Evolutionary conservation across 441 rosid species (phyloP), one percentile per base, ranked within the genome.

Genomic region (Jatropha multifida): DNA sequence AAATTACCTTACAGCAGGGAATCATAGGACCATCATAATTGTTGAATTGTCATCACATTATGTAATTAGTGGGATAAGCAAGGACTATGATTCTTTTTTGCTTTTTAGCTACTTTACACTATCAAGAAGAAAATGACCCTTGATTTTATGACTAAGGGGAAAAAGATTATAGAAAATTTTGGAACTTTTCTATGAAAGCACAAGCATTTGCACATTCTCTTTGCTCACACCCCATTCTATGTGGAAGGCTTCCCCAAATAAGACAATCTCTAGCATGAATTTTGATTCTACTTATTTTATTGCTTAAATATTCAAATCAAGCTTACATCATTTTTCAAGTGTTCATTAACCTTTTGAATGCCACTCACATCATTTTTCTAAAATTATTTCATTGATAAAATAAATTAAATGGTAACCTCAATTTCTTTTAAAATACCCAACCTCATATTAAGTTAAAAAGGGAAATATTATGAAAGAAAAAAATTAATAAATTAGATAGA

Each of bases 81-180:
- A 15, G 76, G 42, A 54, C 32, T 41, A 23, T 40, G 62, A n/a
- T n/a, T 69, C 9, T 12, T 52, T 49, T 60, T 68, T 64, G 1
- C 41, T 68, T 65, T 67, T 75, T 23, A 58, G 27, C 70, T 12
- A 20, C 56, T 75, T 68, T 74, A 54, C 18, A 62, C 68, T 60
- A 51, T 71, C 75, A 62, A 68, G 68, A 48, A 55, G 82, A 79
- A 77, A 81, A 65, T 68, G 80, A 84, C 82, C 77, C 73, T 64
- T 72, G 68, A 76, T 68, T 75, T 76, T 49, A 62, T 64, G 73
- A 64, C 55, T 12, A 12, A 17, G 77, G 3, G 7, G 75, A 54
- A 78, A 37, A 56, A 23, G 46, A 42, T 61, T 18, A 44, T 27
- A 40, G 46, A 58, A 49, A 52, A 9, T 55, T 42, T 62, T 26